Evolutionary conservation across 345 rosid genomes (phyloP).

Genomic region (Trapa bicornis): DNA sequence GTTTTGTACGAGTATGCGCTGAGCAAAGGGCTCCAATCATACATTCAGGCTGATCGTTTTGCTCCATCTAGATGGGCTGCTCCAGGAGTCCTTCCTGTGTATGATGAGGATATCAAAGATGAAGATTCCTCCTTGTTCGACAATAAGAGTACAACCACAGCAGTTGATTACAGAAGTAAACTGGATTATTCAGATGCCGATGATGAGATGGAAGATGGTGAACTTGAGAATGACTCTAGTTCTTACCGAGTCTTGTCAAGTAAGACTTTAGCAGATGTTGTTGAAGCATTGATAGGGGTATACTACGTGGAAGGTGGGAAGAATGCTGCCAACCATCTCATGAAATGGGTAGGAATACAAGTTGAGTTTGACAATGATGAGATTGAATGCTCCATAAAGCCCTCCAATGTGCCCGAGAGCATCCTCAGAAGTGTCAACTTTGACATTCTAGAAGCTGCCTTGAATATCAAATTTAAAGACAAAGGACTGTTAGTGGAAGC

Average conservation of each 20-base stretch:
- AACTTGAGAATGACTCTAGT: slow-evolving; percentile 83
- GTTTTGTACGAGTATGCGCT: slow-evolving; percentile 78
- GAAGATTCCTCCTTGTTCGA: slow-evolving; percentile 65
- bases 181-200: slow-evolving; percentile 34
- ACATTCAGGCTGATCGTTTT: slow-evolving; percentile 97
- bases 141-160: slow-evolving; percentile 31
- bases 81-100: slow-evolving; percentile 94
- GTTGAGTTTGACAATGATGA: slow-evolving; percentile 70
- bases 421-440: slow-evolving; percentile 67
- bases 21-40: slow-evolving; percentile 78
- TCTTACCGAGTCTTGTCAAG: slow-evolving; percentile 91
- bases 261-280: slow-evolving; percentile 97
- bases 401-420: slow-evolving; percentile 57
- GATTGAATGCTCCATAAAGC: slow-evolving; percentile 22
- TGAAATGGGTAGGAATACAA: slow-evolving; percentile 91
- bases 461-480: slow-evolving; percentile 47
- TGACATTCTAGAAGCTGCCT: slow-evolving; percentile 55
- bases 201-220: slow-evolving; percentile 86
- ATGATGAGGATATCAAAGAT: slow-evolving; percentile 84
- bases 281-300: slow-evolving; percentile 93
- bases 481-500: slow-evolving; percentile 70
- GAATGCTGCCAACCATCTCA: slow-evolving; percentile 73
- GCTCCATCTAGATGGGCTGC: slow-evolving; percentile 99
- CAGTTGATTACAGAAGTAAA: slow-evolving; percentile 19
- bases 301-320: slow-evolving; percentile 93